Conservation (phyloP, 352 stramenopile species). For the Phytophthora tentaculata region DNA sequence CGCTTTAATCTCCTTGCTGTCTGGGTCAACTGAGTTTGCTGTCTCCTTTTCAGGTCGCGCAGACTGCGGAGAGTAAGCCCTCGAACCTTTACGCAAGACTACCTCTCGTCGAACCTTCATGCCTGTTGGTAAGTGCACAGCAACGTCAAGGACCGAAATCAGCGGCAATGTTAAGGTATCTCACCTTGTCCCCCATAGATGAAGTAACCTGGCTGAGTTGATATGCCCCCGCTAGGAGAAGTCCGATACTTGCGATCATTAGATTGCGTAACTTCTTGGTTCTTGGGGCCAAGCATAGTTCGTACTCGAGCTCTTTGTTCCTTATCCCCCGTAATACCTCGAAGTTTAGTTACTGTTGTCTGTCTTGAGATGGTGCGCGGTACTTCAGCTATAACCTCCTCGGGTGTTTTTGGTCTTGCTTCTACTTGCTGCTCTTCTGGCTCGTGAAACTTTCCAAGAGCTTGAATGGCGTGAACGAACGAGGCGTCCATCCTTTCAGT, state of each 20-base stretch:
- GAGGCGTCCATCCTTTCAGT: constrained; percentile 19
- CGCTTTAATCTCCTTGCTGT: constrained; percentile 10
- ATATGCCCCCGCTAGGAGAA: constrained; percentile 1
- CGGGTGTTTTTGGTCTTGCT: constrained; percentile 5
- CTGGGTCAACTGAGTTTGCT: neutral
- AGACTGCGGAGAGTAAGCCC: constrained; percentile 19
- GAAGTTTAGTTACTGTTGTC: constrained; percentile 29
- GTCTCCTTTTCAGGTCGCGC: constrained; percentile 13
- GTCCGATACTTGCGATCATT: neutral
- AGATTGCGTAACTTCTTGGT: constrained; percentile 8
- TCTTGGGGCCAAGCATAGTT: constrained; percentile 6
- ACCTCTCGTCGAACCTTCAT: constrained; percentile 20
- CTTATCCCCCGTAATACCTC: constrained; percentile 18
- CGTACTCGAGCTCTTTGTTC: constrained; percentile 22
- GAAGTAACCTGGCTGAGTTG: constrained; percentile 16
- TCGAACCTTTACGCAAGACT: constrained; percentile 28
- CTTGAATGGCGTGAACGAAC: constrained; percentile 15
- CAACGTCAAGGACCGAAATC: constrained; percentile 3
- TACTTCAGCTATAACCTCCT: constrained; percentile 6
- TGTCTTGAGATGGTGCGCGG: constrained; percentile 14
- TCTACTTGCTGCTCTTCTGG: neutral
- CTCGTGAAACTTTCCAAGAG: constrained; percentile 1
- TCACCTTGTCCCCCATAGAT: constrained; percentile 26
- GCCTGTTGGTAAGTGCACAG: constrained; percentile 6
- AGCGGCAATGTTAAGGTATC: neutral